Evolutionary conservation across 2,329 filamentous ascomycete species (phyloP).

Genomic region (Clathrospora elynae): DNA sequence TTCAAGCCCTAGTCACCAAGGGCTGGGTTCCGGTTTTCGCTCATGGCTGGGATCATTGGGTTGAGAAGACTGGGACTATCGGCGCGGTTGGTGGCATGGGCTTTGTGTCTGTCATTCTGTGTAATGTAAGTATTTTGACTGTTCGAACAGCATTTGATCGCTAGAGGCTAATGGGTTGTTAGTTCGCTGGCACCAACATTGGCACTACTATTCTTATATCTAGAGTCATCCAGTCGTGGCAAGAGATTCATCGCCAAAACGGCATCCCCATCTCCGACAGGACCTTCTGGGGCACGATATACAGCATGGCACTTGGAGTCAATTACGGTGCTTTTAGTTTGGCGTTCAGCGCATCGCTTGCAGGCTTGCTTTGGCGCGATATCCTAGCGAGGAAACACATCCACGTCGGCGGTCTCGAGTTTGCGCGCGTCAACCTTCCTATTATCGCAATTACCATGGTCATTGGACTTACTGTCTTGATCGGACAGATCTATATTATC

Average conservation of each 20-base stretch:
- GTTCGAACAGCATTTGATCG: too few relatives aligned
- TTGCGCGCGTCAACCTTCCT: constrained; percentile 70
- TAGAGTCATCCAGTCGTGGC: constrained; percentile 72
- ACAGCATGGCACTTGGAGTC: constrained; percentile 74
- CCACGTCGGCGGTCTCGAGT: constrained; percentile 65
- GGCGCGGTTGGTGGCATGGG: constrained; percentile 74
- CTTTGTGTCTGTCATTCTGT: constrained; percentile 71
- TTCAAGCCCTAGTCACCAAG: constrained; percentile 73
- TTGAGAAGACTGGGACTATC: constrained; percentile 69
- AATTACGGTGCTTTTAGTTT: constrained; percentile 77
- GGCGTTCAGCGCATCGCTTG: constrained; percentile 72
- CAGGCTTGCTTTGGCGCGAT: constrained; percentile 73
- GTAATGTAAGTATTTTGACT: constrained; percentile 75
- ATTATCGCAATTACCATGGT: constrained; percentile 73
- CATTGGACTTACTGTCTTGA: constrained; percentile 64
- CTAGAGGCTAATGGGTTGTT: neutral
- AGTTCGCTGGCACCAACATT: constrained; percentile 80
- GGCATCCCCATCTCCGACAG: constrained; percentile 62
- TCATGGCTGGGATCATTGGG: constrained; percentile 75
- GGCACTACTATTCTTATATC: constrained; percentile 75
- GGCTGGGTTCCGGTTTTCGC: constrained; percentile 77
- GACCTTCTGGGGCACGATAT: constrained; percentile 75
- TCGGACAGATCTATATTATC: constrained; percentile 68
- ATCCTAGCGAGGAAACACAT: constrained; percentile 73
- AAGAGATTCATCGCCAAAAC: constrained; percentile 59